A percentile compares a stretch with the other conserved stretches of the same genome.
These are phyloP conservation scores for Piloderma croceum DNA, from an alignment of 768 basidiomycete genomes.

Conservation along the genomic window DNA sequence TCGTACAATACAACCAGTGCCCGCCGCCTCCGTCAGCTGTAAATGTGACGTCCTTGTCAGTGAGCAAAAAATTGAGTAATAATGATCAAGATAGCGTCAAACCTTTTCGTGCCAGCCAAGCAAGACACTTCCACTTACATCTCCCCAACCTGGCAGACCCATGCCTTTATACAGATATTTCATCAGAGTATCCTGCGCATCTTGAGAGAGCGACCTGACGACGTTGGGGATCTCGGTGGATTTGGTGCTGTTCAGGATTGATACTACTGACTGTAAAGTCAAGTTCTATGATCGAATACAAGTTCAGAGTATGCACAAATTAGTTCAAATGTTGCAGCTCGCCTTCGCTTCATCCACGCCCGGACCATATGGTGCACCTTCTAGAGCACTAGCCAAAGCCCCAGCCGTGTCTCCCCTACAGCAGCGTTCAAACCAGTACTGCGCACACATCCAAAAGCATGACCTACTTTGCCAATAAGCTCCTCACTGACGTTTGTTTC, in stretches of 20 bases:
- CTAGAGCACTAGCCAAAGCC: slow-evolving; percentile 66
- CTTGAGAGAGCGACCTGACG: slow-evolving; percentile 65
- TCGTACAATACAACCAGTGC: slow-evolving; percentile 93
- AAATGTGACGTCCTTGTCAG: background rate
- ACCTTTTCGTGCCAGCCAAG: slow-evolving; percentile 98
- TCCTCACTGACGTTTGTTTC: slow-evolving; percentile 66
- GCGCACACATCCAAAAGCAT: background rate
- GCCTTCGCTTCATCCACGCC: slow-evolving; percentile 91
- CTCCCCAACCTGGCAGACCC: slow-evolving; percentile 54
- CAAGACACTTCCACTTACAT: slow-evolving; percentile 53
- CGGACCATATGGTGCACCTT: slow-evolving; percentile 84
- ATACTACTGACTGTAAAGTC: slow-evolving; percentile 73
- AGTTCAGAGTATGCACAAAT: background rate
- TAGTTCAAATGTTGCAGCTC: slow-evolving; percentile 9
- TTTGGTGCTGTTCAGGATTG: slow-evolving; percentile 92
- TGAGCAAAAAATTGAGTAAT: background rate
- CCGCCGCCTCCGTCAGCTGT: slow-evolving; percentile 89
- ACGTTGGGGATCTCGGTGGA: slow-evolving; percentile 76
- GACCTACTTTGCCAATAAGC: slow-evolving; percentile 67
- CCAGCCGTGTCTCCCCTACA: slow-evolving; percentile 70
- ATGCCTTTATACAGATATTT: slow-evolving; percentile 93
- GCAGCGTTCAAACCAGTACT: background rate
- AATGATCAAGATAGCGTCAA: no score
- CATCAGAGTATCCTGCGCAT: slow-evolving; percentile 88
- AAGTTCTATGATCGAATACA: slow-evolving; percentile 45